Base-by-base conservation (phyloP, 2,329 filamentous ascomycete species). In the Claviceps quebecensis region DNA sequence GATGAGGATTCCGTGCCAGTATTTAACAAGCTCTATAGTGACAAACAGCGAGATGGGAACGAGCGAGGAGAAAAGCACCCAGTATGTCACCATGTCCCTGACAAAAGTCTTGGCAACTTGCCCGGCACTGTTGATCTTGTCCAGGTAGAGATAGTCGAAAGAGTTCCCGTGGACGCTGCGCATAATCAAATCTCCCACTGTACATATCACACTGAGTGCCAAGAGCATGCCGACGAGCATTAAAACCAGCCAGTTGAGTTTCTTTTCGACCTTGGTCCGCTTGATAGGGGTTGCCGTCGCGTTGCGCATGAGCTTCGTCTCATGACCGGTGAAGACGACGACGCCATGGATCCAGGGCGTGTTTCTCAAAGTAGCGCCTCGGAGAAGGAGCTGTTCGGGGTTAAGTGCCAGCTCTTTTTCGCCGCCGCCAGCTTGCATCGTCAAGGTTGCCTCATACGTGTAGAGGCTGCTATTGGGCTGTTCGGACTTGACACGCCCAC, bases 301-400 rank as follows among this genome's bases (percentile, higher is more conserved):
- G 65, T 98, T 98, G 59, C 93, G 84, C 93, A 98, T 97, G 56
- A 98, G 77, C 69, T 98, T 98, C 6, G 93, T 97, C 71, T 98
- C 93, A 68, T 98, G 93, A 49, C 93, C 93, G 11, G 69, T 71
- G 62, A 97, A 98, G 16, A 98, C 91, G 51, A 98, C 93, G 17
- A 95, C 79, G 40, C 91, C 93, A 65, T 98, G 88, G 47, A 97
- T 82, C 91, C 93, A 98, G 34, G 90, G 91, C 1, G 93, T 98
- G 63, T 98, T 98, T 60, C 93, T 81, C 52, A 98, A 73, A 1
- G 90, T 97, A 22, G 93, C 93, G 56, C 93, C 93, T 73, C 93
- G 83, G 37, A 98, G 78, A 17, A 98, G 75, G 41, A 98, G 77
- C 67, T 98, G 93, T 64, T 98, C 93, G 0, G 93, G 93, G 57